Evolutionary conservation across 169 alveolate species (phyloP).

Genomic region (Eimeria tenella): DNA sequence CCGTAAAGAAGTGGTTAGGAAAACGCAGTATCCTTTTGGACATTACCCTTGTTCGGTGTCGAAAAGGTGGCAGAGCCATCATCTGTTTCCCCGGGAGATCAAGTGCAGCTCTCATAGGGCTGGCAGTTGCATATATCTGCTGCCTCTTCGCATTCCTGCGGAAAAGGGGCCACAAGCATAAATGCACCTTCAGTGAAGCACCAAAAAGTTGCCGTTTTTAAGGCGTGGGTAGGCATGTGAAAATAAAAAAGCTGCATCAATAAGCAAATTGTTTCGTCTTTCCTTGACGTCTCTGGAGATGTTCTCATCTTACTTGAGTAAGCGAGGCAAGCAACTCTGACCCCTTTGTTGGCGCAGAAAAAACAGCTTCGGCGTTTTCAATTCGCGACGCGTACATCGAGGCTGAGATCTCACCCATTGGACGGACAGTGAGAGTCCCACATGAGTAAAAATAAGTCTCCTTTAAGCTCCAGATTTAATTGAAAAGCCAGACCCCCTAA

Average conservation of each 20-base stretch:
- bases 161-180: neutral
- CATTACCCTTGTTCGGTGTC: neutral
- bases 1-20: neutral
- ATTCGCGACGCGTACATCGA: slow-evolving; percentile 63
- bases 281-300: neutral
- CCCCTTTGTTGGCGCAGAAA: slow-evolving; percentile 49
- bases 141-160: slow-evolving; percentile 66
- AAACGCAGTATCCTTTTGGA: neutral
- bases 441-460: neutral
- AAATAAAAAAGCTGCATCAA: neutral
- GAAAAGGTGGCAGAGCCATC: neutral
- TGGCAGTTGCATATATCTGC: slow-evolving; percentile 66
- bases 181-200: neutral
- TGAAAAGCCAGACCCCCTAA: neutral
- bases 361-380: slow-evolving; percentile 20
- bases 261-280: too few species aligned
- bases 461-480: neutral
- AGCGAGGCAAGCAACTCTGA: slow-evolving; percentile 41
- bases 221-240: neutral
- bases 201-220: neutral
- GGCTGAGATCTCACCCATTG: slow-evolving; percentile 30
- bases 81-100: neutral
- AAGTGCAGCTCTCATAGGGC: slow-evolving; percentile 55
- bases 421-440: neutral
- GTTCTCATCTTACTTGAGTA: slow-evolving; percentile 22